Base-by-base conservation (phyloP, 352 stramenopile genomes). In the Phytophthora kernoviae region DNA sequence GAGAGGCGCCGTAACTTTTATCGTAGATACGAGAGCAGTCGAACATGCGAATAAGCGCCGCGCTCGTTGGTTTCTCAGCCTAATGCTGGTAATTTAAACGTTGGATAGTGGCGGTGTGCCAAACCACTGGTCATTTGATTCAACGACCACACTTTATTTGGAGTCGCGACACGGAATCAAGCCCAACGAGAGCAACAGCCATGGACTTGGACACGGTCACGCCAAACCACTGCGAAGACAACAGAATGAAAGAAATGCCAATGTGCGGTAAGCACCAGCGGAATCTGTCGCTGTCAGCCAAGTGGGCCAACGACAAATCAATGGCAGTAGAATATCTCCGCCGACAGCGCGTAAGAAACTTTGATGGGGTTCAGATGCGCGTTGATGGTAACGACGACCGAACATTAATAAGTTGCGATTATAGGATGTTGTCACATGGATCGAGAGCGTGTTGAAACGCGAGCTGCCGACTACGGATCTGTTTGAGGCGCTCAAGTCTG, bases 271-370 rank as follows among this genome's bases (percentile, higher is more conserved):
- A 90, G 27, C 71, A 89, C 43, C 83, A 90, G 52, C 79, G 81
- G 9, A 75, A 70, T 21, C 62, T 89, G 27, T 93, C 84, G 14
- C 53, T 89, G 8, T 93, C 81, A 0, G 84, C 80, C 12, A 93
- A 90, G 53, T 93, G 84, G 84, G 79, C 77, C 12, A 88, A 54
- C 54, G 87, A 90, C 63, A 90, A 93, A 55, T 55, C 66, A 5
- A 77, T 91, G 40, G 81, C 82, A 4, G 60, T 93, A 14, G 84
- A 91, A 52, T 93, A 90, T 47, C 72, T 91, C 36, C 82, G 87
- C 18, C 67, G 84, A 27, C 79, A 93, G 30, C 65, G 77, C 15
- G 82, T 91, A 68, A 50, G 71, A 4, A 65, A 11, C 5, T 1
- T 46, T 1, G 4, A 26, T 48, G n/a, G n/a, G n/a, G n/a, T n/a